Base-by-base conservation (phyloP, 495 filamentous ascomycete genomes). In the Oidiodendron maius region DNA sequence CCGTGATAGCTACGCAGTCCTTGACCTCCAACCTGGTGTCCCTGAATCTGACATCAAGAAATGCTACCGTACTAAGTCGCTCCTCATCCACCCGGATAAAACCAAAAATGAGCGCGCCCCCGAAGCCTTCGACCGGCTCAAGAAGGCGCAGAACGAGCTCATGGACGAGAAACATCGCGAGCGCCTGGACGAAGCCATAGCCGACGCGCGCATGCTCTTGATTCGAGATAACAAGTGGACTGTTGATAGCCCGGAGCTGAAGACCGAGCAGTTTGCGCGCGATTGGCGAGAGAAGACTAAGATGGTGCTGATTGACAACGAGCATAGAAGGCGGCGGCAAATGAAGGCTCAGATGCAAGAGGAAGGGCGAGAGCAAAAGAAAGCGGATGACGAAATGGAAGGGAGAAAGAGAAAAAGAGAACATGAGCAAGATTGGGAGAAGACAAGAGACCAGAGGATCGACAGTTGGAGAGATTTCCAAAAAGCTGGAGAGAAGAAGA, bases 11-110 rank as follows among this genome's bases (percentile, higher is more conserved):
- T 97, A 97, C 71, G 85, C 90, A 37, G 88, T 97, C 48, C 86
- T 99, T 21, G 93, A 94, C 66, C 83, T 99, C 48, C 90, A 95
- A 66, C 93, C 93, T 5, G 93, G 93, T 61, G 87, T 95, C 26
- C 81, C 93, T 20, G 93, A 96, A 57, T 89, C 88, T 46, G 94
- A 97, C 69, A 97, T 99, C 72, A 97, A 96, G 68, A 68, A 81
- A 51, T 72, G 77, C 63, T 99, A 96, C 73, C 89, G 93, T 69
- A 89, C 84, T 58, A 97, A 95, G 64, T 99, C 93, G 13, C 83
- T 99, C 25, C 80, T 99, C 4, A 97, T 99, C 71, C 93, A 99
- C 71, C 93, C 93, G 10, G 93, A 99, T 70, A 97, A 97, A 68
- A 96, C 94, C 43, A 81, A 80, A 55, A 97, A 99, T 64, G 87